Evolutionary conservation across 805 yeast species (phyloP), one percentile per base, ranked within the genome.

Genomic region (Saccharomyces paradoxus): DNA sequence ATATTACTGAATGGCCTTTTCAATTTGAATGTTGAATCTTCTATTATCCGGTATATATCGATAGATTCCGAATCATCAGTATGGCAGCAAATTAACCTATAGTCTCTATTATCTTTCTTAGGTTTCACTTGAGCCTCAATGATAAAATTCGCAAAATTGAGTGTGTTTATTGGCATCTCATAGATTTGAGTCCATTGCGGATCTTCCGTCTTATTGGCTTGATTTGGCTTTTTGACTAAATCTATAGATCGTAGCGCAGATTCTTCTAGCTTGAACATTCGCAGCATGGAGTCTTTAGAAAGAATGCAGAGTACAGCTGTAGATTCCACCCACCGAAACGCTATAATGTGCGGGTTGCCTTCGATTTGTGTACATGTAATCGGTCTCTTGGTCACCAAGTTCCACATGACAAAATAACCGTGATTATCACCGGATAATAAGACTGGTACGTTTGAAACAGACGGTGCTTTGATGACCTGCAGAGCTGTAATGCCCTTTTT

Each of bases 141-240:
- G 4, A 56, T 49, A 31, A 66, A 62, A 51, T 69, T 68, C 0
- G 71, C 66, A 55, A 69, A 69, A 50, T 67, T 69, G 41, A 68
- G 51, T 1, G 72, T 69, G 53, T 69, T 69, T 3, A 69, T 63
- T 7, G 69, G 69, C 44, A 66, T 63, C 31, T 61, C 63, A 54
- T 63, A 65, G 9, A 58, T 48, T 48, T 51, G 51, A 17, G 31
- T 21, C 5, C n/a, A 26, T 30, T 49, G 52, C 14, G 50, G 37
- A 37, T 17, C 13, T 8, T 17, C 22, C 24, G 3, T 37, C 8
- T 37, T 37, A 37, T 37, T 17, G 13, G 12, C 17, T 21, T 37
- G 24, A 17, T 3, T 9, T 8, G 8, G 24, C 12, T 7, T 21
- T n/a, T 10, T 7, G 3, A 37, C 44, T 37, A n/a, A 37, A 17